Base-by-base conservation (phyloP, 2,329 filamentous ascomycete species). In the Hyphodiscus sp. region DNA sequence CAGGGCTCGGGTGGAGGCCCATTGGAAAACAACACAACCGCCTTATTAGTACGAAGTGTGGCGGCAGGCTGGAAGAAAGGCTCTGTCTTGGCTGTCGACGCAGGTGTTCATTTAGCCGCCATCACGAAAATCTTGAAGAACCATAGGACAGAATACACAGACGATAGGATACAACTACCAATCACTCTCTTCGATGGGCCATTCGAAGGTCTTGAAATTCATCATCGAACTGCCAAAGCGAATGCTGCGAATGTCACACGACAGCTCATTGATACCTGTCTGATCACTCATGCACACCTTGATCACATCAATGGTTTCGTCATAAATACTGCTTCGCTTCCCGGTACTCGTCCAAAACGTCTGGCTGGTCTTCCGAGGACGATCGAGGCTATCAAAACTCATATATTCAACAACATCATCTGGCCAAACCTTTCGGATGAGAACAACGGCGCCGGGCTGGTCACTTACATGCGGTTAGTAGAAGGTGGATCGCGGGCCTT, bases 391-490 rank as follows among this genome's bases (percentile, higher is more conserved):
- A 85, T 99, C 70, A 97, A 96, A 69, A 83, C 78, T 0, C 91
- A 99, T 70, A 89, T 99, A 55, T 99, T 99, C 75, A 99, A 99
- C 71, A 95, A 96, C 65, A 76, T 96, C 54, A 95, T 97, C 51
- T 99, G 94, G 94, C 94, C 94, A 0, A 99, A 99, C 62, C 74
- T 99, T 41, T 95, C 90, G 0, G 92, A 99, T 65, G 94, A 99
- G 71, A 94, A 96, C 68, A 91, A 91, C 33, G 94, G 94, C 20
- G 91, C 91, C 3, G 94, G 94, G 0, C 78, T 99, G 26, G 83
- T 99, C 33, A 96, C 90, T 0, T 97, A 95, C 63, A 85, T 91
- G 68, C 82, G 94, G 16, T 76, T 99, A 10, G 85, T 89, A 5
- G 91, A 96, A 67, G 92, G 91, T 11, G 92, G 92, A 2, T 94